phyloP scores from a whole-genome alignment of 768 basidiomycete species.

The Tulasnella sp. region DNA sequence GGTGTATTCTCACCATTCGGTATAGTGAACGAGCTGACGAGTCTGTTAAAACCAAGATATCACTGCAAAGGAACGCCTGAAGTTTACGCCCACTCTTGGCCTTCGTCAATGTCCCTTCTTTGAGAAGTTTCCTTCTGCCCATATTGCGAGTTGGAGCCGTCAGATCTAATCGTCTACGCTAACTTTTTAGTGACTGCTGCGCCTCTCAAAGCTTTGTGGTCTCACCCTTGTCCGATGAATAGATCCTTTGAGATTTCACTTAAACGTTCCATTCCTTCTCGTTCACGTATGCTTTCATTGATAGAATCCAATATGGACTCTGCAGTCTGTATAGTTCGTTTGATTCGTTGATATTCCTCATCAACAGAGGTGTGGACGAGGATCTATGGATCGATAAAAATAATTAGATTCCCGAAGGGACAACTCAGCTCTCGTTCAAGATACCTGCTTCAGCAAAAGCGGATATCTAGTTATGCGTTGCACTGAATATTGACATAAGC shows the following conservation, averaged over 20 bases:
- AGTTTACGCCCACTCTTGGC: constrained; percentile 73
- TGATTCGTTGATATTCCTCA: constrained; percentile 45
- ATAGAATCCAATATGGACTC: constrained; percentile 66
- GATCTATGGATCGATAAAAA: constrained; percentile 34
- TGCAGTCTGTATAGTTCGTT: constrained; percentile 43
- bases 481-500: constrained; percentile 3
- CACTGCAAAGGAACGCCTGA: constrained; percentile 70
- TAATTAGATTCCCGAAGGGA: background rate
- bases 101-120: constrained; percentile 66
- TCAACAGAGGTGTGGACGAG: constrained; percentile 62
- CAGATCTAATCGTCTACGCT: constrained; percentile 61
- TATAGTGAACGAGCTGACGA: constrained; percentile 56
- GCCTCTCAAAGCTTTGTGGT: background rate
- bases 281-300: constrained; percentile 79
- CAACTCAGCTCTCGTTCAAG: constrained; percentile 14
- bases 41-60: constrained; percentile 78
- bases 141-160: constrained; percentile 78
- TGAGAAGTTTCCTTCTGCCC: constrained; percentile 66
- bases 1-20: constrained; percentile 49
- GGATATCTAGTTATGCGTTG: constrained; percentile 83
- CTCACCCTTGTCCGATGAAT: constrained; percentile 78
- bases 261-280: constrained; percentile 69
- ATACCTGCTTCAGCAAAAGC: constrained; percentile 68
- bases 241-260: constrained; percentile 60
- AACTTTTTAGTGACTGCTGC: background rate